phyloP scores from a whole-genome alignment of 306 rosid genomes.

The Purshia tridentata region DNA sequence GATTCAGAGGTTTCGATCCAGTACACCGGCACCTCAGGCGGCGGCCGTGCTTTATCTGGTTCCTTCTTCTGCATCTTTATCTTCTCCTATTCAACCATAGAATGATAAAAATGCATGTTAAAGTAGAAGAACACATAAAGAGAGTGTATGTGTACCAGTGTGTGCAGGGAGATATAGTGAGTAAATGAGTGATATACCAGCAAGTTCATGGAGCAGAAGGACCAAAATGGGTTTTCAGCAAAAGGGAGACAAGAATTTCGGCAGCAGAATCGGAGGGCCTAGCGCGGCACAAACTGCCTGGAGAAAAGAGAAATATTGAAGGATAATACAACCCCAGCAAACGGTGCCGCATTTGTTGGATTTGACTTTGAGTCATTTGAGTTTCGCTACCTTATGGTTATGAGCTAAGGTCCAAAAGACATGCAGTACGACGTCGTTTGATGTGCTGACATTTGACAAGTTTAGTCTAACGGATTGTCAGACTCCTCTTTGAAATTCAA shows the following conservation, averaged over 20 bases:
- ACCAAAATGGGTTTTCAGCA: background rate
- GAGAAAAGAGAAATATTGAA: background rate
- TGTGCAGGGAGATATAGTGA: background rate
- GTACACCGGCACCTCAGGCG: slow-evolving; percentile 34
- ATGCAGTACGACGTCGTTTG: background rate
- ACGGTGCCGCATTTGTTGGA: background rate
- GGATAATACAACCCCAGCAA: background rate
- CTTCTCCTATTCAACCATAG: slow-evolving; percentile 39
- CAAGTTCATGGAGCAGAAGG: slow-evolving; percentile 32
- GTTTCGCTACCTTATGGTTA: no score
- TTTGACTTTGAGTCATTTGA: background rate
- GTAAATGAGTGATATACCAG: slow-evolving; percentile 23
- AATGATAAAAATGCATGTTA: background rate
- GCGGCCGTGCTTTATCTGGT: slow-evolving; percentile 27
- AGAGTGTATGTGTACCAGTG: background rate
- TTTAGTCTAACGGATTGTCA: no score
- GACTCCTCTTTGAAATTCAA: no score
- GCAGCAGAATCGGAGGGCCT: slow-evolving; percentile 4
- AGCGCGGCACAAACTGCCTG: background rate
- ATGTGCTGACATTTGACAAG: background rate
- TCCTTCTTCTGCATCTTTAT: slow-evolving; percentile 46
- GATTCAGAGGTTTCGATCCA: slow-evolving; percentile 74
- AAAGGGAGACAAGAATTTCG: slow-evolving; percentile 10
- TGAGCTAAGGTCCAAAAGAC: no score
- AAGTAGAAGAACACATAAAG: background rate